Percentiles rank a stretch among this genome's conserved stretches.
These are phyloP conservation scores for Colletotrichum viniferum DNA, from an alignment of 2,329 filamentous ascomycete genomes.

Conservation along the genomic window DNA sequence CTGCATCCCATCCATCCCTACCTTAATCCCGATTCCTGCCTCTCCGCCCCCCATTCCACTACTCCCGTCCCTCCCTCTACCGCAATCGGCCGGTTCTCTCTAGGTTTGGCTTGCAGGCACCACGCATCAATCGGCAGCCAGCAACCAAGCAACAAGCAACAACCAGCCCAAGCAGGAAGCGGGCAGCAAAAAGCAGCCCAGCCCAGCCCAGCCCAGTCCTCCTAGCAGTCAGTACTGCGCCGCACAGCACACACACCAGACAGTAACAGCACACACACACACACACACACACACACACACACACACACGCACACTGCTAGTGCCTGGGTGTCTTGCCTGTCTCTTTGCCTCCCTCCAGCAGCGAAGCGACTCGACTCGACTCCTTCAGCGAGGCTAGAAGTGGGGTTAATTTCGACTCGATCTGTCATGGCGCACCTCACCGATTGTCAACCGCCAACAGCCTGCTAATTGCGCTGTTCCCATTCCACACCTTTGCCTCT, in stretches of 20 bases:
- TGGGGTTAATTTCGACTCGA: constrained; percentile 26
- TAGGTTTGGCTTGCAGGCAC: background rate
- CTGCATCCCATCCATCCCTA: background rate
- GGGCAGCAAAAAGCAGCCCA: background rate
- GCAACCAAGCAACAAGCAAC: background rate
- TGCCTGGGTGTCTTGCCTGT: background rate
- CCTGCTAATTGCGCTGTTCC: constrained; percentile 17
- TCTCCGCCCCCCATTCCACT: background rate
- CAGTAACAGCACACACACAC: background rate
- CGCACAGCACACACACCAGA: background rate
- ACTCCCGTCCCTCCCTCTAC: constrained; percentile 10
- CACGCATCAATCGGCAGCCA: background rate
- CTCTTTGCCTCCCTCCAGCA: background rate
- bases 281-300: background rate
- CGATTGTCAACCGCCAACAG: constrained; percentile 19
- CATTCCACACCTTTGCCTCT: constrained; percentile 13
- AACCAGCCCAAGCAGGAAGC: background rate
- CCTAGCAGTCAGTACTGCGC: background rate
- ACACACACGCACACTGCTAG: background rate
- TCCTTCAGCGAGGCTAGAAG: constrained; percentile 26
- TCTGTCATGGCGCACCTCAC: constrained; percentile 18
- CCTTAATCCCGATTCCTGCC: background rate
- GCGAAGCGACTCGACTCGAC: background rate
- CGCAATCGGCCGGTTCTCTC: background rate
- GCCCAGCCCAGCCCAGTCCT: background rate